Conservation (phyloP, 1,284 basidiomycete species). For the Paramarasmius palmivorus region DNA sequence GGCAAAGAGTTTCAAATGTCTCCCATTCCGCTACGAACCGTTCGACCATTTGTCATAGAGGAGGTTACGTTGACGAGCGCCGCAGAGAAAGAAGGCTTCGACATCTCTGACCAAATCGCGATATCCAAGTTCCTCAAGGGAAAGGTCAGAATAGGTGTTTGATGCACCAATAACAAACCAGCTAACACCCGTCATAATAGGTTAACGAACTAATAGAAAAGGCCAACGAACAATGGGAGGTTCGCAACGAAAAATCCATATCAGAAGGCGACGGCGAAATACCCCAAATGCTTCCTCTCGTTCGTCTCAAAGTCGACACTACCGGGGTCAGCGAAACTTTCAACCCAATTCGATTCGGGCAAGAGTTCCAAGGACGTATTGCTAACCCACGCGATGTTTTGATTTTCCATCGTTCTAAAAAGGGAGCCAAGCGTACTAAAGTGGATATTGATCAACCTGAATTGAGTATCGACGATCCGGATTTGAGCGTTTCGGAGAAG, state of each 20-base stretch:
- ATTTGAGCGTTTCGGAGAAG: constrained; percentile 64
- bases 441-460: constrained; percentile 70
- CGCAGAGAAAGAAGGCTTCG: constrained; percentile 74
- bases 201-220: constrained; percentile 79
- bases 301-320: constrained; percentile 92
- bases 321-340: constrained; percentile 87
- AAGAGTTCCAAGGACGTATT: constrained; percentile 88
- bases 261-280: constrained; percentile 71
- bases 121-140: constrained; percentile 79
- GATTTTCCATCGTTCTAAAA: constrained; percentile 86
- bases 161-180: background rate
- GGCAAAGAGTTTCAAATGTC: constrained; percentile 86
- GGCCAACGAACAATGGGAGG: constrained; percentile 80
- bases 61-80: constrained; percentile 77
- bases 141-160: constrained; percentile 45
- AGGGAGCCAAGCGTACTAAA: constrained; percentile 50
- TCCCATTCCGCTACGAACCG: constrained; percentile 86
- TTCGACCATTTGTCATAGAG: constrained; percentile 94
- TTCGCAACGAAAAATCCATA: constrained; percentile 65
- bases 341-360: constrained; percentile 96
- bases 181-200: too few relatives aligned
- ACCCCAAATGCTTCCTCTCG: constrained; percentile 80
- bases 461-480: constrained; percentile 74
- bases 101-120: constrained; percentile 77
- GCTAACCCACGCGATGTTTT: constrained; percentile 95